A percentile compares a stretch with the other conserved stretches of the same genome.
Evolutionary conservation across 306 rosid species (phyloP).

Genomic region (Castanospermum australe): DNA sequence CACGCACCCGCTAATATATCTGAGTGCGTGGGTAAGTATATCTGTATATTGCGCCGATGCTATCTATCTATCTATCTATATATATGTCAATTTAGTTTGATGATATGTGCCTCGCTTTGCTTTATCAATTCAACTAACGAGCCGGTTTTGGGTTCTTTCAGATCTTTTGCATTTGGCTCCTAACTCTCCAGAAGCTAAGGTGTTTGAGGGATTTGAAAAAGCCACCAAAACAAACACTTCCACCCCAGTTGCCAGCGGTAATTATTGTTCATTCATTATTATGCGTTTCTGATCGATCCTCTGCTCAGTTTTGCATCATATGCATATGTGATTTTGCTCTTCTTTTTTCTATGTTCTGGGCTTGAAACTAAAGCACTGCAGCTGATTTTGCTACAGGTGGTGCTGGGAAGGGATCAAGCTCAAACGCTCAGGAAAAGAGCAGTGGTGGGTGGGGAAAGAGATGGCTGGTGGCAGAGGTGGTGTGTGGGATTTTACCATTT

Average conservation of each 20-base stretch:
- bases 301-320: background rate
- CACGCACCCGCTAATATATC: constrained; percentile 61
- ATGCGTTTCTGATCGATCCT: background rate
- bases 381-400: constrained; percentile 11
- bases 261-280: background rate
- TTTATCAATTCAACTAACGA: background rate
- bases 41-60: no score
- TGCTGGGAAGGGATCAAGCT: constrained; percentile 34
- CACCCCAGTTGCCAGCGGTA: constrained; percentile 41
- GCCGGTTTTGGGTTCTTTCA: constrained; percentile 12
- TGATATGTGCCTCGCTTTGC: background rate
- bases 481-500: constrained; percentile 33
- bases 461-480: constrained; percentile 33
- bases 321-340: background rate
- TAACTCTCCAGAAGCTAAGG: constrained; percentile 63
- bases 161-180: constrained; percentile 78
- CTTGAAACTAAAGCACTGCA: background rate
- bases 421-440: constrained; percentile 39
- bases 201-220: constrained; percentile 46
- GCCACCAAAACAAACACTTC: constrained; percentile 21
- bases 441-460: constrained; percentile 37
- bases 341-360: background rate
- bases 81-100: background rate
- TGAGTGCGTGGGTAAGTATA: constrained; percentile 53
- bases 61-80: background rate